Evolutionary conservation across 2,329 filamentous ascomycete genomes (phyloP).

Genomic region (Septoria petroselini): DNA sequence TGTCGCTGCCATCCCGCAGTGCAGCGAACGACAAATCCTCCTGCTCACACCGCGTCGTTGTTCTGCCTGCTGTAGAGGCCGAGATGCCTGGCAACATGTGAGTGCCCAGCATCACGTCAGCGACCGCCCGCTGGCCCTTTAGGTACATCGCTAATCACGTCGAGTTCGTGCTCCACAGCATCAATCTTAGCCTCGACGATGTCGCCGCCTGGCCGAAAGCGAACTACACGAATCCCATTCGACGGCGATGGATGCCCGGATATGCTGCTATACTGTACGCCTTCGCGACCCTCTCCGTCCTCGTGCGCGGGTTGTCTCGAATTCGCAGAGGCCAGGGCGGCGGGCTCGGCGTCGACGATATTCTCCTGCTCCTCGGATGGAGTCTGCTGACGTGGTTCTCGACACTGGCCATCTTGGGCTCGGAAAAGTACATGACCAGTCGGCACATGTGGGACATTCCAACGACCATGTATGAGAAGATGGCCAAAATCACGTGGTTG

Average conservation of each 20-base stretch:
- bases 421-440: conserved; percentile 33
- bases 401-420: conserved; percentile 24
- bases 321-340: background rate
- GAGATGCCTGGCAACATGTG: conserved; percentile 6
- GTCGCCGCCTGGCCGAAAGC: conserved; percentile 20
- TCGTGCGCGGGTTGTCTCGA: conserved; percentile 30
- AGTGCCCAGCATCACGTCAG: background rate
- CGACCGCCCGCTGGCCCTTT: too few species aligned
- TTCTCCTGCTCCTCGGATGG: conserved; percentile 23
- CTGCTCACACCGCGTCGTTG: too few species aligned
- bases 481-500: conserved; percentile 35
- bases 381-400: conserved; percentile 31
- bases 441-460: conserved; percentile 40
- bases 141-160: background rate
- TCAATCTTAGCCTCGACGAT: conserved; percentile 11
- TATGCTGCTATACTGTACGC: conserved; percentile 32
- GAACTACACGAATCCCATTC: conserved; percentile 32
- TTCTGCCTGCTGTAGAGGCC: background rate
- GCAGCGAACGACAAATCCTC: too few species aligned
- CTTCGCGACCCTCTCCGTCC: conserved; percentile 30
- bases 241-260: conserved; percentile 35
- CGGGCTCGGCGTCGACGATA: conserved; percentile 3
- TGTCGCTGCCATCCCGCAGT: background rate
- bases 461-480: conserved; percentile 18
- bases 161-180: background rate